These are phyloP conservation scores for Aureobasidium sp. DNA, from an alignment of 2,329 filamentous ascomycete species.

Conservation along the genomic window DNA sequence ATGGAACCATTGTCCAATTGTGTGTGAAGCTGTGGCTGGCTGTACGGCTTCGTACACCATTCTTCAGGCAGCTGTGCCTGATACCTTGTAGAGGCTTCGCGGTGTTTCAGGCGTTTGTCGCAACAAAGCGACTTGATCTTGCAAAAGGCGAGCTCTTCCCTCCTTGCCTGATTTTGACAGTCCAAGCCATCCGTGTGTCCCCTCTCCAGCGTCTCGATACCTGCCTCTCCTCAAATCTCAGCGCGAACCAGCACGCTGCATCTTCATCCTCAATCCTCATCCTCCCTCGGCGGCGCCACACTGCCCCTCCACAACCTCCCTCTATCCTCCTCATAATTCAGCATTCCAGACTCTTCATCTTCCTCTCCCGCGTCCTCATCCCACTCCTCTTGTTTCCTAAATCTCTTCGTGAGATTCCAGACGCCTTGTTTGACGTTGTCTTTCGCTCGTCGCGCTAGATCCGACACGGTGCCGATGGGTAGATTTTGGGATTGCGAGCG, in stretches of 20 bases:
- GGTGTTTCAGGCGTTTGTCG: no score
- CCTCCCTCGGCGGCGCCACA: background rate
- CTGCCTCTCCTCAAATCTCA: background rate
- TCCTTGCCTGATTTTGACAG: no score
- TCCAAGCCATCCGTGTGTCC: background rate
- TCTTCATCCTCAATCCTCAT: background rate
- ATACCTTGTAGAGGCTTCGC: no score
- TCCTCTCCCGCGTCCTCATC: slow-evolving; percentile 5
- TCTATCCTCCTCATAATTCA: slow-evolving; percentile 9
- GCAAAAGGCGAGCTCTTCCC: no score
- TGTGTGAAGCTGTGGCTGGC: no score
- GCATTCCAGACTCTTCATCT: background rate
- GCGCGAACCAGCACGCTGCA: background rate
- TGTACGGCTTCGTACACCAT: no score
- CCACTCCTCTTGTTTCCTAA: background rate
- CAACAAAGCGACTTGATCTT: no score
- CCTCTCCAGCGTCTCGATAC: background rate
- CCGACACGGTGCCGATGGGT: background rate
- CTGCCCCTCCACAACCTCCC: slow-evolving; percentile 2
- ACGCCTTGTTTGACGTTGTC: background rate
- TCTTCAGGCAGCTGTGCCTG: no score
- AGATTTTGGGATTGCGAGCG: background rate
- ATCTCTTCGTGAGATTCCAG: background rate
- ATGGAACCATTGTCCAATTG: no score
- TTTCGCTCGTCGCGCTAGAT: background rate